Conservation (phyloP, 1,284 basidiomycete species). For the Cryptococcus amylolentus region DNA sequence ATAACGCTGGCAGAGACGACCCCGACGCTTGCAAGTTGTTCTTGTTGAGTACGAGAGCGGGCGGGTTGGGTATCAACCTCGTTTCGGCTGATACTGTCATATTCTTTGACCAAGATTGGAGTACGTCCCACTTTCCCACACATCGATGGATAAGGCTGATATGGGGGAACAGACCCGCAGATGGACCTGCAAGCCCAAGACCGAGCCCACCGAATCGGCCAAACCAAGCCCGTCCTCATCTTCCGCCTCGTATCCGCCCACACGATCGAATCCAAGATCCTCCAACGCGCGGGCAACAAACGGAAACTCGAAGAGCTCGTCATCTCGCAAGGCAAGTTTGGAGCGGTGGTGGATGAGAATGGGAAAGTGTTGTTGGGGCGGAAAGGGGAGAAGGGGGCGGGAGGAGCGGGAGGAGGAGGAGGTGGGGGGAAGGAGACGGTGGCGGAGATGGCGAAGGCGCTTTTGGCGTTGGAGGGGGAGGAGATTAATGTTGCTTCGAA, state of each 20-base stretch:
- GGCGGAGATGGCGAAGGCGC: slow-evolving; percentile 73
- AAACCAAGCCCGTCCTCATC: slow-evolving; percentile 77
- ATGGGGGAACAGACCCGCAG: slow-evolving; percentile 67
- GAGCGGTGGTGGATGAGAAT: slow-evolving; percentile 56
- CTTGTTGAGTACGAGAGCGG: slow-evolving; percentile 85
- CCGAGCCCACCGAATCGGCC: slow-evolving; percentile 91
- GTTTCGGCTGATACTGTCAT: slow-evolving; percentile 92
- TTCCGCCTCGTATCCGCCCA: slow-evolving; percentile 75
- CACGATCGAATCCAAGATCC: slow-evolving; percentile 87
- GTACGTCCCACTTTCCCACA: slow-evolving; percentile 51
- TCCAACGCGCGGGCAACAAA: slow-evolving; percentile 82
- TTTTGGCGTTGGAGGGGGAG: slow-evolving; percentile 79
- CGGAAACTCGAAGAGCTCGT: slow-evolving; percentile 88
- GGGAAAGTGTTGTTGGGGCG: slow-evolving; percentile 54
- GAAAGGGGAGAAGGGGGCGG: slow-evolving; percentile 37
- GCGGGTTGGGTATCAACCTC: slow-evolving; percentile 87
- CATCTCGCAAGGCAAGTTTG: slow-evolving; percentile 85
- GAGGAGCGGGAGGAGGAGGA: not conserved
- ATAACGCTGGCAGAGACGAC: slow-evolving; percentile 69
- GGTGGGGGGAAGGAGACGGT: slow-evolving; percentile 56
- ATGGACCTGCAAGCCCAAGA: slow-evolving; percentile 97
- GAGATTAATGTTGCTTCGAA: slow-evolving; percentile 81
- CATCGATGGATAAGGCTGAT: not conserved
- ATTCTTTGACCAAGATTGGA: slow-evolving; percentile 93
- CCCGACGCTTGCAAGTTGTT: slow-evolving; percentile 73